phyloP scores from a whole-genome alignment of 495 filamentous ascomycete species.

The Astrothelium subdiscretum region DNA sequence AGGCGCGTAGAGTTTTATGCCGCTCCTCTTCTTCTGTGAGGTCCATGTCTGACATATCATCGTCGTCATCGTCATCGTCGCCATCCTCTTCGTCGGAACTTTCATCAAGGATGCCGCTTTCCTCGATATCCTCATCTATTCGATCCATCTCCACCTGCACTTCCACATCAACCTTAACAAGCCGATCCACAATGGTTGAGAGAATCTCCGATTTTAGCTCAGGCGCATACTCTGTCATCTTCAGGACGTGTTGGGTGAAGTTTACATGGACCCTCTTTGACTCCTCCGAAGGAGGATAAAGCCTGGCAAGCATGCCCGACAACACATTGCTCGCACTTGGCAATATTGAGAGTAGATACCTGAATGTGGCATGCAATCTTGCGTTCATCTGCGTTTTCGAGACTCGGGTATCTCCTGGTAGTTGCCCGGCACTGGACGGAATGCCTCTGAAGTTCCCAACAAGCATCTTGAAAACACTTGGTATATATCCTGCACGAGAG shows the following conservation, averaged over 20 bases:
- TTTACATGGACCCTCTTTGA: not conserved
- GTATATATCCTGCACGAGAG: conserved; percentile 58
- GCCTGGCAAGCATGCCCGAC: not conserved
- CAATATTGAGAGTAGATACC: conserved; percentile 9
- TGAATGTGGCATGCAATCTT: conserved; percentile 9
- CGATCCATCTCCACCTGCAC: conserved; percentile 89
- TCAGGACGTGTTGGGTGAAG: conserved; percentile 38
- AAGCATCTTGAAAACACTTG: conserved; percentile 61
- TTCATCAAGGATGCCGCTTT: conserved; percentile 24
- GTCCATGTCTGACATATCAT: conserved; percentile 21
- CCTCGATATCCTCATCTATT: conserved; percentile 58
- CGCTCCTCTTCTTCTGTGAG: conserved; percentile 34
- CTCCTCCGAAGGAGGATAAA: not conserved
- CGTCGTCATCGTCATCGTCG: conserved; percentile 31
- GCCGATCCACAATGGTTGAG: conserved; percentile 63
- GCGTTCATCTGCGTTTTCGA: conserved; percentile 11
- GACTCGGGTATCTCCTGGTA: conserved; percentile 12
- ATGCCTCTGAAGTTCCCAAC: conserved; percentile 55
- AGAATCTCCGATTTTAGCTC: conserved; percentile 77
- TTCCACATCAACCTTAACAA: conserved; percentile 89
- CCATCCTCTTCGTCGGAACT: conserved; percentile 36
- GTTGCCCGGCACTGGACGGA: conserved; percentile 12
- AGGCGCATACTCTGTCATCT: conserved; percentile 60
- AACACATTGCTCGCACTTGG: conserved; percentile 13
- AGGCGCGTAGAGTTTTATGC: conserved; percentile 55